These are phyloP conservation scores for Fusarium sp. DNA, from an alignment of 2,329 filamentous ascomycete species.

Conservation along the genomic window DNA sequence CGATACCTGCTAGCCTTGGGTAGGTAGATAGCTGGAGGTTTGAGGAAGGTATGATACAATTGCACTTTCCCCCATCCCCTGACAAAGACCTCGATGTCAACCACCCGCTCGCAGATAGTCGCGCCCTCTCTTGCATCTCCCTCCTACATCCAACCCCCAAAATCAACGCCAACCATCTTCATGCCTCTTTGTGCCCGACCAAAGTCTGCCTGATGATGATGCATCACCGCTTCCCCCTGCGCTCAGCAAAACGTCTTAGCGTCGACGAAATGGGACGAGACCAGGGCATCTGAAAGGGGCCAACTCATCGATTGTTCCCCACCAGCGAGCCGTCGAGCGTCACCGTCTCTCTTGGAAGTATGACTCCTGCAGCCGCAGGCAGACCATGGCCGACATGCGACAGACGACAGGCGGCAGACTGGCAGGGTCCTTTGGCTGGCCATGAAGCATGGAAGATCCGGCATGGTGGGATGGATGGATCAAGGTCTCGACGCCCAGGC, in stretches of 20 bases:
- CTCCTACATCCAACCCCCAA: slow-evolving; percentile 21
- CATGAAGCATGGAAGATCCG: slow-evolving; percentile 21
- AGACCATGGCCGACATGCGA: slow-evolving; percentile 19
- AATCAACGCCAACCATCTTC: slow-evolving; percentile 10
- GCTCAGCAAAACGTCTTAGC: slow-evolving; percentile 42
- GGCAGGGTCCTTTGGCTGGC: slow-evolving; percentile 33
- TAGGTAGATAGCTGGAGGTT: not conserved
- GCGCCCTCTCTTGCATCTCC: slow-evolving; percentile 9
- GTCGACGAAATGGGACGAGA: slow-evolving; percentile 44
- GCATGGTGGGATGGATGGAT: slow-evolving; percentile 35
- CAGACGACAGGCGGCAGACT: slow-evolving; percentile 13
- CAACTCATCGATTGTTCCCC: slow-evolving; percentile 46
- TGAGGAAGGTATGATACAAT: not conserved
- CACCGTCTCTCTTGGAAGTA: slow-evolving; percentile 43
- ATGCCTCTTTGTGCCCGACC: slow-evolving; percentile 41
- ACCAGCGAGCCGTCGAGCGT: slow-evolving; percentile 42
- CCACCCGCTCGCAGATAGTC: slow-evolving; percentile 12
- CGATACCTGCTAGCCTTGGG: slow-evolving; percentile 6
- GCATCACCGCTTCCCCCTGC: slow-evolving; percentile 44
- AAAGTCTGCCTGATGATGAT: slow-evolving; percentile 45
- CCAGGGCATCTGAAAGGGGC: slow-evolving; percentile 45
- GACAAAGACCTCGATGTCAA: slow-evolving; percentile 12
- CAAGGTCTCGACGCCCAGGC: slow-evolving; percentile 24
- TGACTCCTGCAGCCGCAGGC: slow-evolving; percentile 41
- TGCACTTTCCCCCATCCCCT: slow-evolving; percentile 22